Conservation (phyloP, 208 protist species). For the Trypanosoma scelopori region DNA sequence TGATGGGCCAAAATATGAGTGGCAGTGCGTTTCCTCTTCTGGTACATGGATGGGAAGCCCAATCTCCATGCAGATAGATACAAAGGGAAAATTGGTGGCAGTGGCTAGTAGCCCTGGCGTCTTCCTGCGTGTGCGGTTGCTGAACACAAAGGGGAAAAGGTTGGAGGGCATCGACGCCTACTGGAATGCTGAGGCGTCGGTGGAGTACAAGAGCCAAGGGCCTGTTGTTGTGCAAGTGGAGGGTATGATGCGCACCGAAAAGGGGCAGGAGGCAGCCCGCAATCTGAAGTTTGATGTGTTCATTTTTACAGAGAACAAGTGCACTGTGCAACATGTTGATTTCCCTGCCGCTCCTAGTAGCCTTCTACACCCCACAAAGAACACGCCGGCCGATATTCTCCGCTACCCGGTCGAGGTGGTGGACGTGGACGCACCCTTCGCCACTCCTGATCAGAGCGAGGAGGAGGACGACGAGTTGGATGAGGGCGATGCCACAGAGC, state of each 20-base stretch:
- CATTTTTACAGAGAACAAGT: constrained; percentile 74
- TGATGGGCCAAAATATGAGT: constrained; percentile 45
- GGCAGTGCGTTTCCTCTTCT: constrained; percentile 60
- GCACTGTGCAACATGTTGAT: constrained; percentile 56
- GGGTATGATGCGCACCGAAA: constrained; percentile 68
- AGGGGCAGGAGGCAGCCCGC: constrained; percentile 53
- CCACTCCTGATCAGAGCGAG: constrained; percentile 28
- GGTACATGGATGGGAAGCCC: constrained; percentile 59
- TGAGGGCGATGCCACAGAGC: constrained; percentile 28
- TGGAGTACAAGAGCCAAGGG: constrained; percentile 63
- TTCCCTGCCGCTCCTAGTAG: constrained; percentile 72
- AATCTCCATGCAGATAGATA: constrained; percentile 50
- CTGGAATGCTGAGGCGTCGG: constrained; percentile 81
- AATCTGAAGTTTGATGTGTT: constrained; percentile 78
- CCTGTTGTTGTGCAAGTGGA: constrained; percentile 67
- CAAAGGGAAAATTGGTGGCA: constrained; percentile 54
- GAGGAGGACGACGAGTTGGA: constrained; percentile 38
- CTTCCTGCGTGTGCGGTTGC: constrained; percentile 67
- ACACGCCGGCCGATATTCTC: constrained; percentile 62
- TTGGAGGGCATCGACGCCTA: constrained; percentile 77
- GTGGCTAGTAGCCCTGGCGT: constrained; percentile 68
- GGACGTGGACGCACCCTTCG: constrained; percentile 42
- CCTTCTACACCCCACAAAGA: constrained; percentile 65
- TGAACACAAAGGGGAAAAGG: constrained; percentile 60
- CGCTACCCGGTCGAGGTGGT: constrained; percentile 59